Conservation (phyloP, 2,329 filamentous ascomycete genomes). For the Amauroascus verrucosus region DNA sequence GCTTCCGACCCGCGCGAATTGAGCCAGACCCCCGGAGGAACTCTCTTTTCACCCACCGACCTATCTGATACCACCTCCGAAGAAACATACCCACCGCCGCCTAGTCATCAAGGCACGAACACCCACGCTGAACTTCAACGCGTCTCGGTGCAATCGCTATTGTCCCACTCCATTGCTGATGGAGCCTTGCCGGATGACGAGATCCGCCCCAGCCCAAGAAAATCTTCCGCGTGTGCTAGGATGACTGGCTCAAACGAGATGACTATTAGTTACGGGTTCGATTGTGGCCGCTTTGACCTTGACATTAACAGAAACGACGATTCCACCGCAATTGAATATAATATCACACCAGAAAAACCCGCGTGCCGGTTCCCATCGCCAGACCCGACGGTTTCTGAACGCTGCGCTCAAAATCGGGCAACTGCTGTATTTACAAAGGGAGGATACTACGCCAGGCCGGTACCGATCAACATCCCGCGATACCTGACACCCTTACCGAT, state of each 20-base stretch:
- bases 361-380: slow-evolving; percentile 14
- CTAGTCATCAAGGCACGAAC: neutral
- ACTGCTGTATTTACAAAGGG: slow-evolving; percentile 46
- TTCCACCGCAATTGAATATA: slow-evolving; percentile 46
- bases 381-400: slow-evolving; percentile 37
- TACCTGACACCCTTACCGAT: slow-evolving; percentile 47
- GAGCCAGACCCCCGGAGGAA: neutral
- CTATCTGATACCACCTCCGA: slow-evolving; percentile 7
- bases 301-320: slow-evolving; percentile 65
- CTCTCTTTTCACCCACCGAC: slow-evolving; percentile 3
- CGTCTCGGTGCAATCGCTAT: slow-evolving; percentile 56
- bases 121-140: slow-evolving; percentile 39
- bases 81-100: neutral
- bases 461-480: slow-evolving; percentile 53
- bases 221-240: neutral
- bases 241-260: slow-evolving; percentile 19
- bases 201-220: neutral
- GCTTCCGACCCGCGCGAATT: neutral
- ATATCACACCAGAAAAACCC: slow-evolving; percentile 1
- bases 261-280: slow-evolving; percentile 54
- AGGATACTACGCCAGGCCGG: slow-evolving; percentile 60
- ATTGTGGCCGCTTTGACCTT: slow-evolving; percentile 57
- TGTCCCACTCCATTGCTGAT: slow-evolving; percentile 39
- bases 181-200: neutral
- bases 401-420: slow-evolving; percentile 40